Conservation (phyloP, 1,284 basidiomycete species). For the Malassezia caprae region DNA sequence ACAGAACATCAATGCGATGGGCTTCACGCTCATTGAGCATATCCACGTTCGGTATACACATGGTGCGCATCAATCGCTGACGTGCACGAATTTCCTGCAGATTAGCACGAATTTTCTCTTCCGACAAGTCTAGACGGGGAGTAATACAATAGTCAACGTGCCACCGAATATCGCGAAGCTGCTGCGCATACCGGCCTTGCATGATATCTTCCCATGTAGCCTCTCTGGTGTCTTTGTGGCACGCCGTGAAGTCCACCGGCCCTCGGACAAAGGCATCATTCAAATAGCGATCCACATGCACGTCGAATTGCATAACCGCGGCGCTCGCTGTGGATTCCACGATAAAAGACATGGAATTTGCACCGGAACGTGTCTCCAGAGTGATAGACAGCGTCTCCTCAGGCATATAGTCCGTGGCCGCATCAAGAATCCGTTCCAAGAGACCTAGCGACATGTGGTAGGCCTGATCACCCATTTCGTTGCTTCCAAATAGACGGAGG, state of each 20-base stretch:
- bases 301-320: slow-evolving; percentile 30
- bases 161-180: slow-evolving; percentile 20
- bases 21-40: slow-evolving; percentile 36
- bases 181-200: slow-evolving; percentile 17
- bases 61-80: slow-evolving; percentile 22
- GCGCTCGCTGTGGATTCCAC: slow-evolving; percentile 24
- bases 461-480: slow-evolving; percentile 59
- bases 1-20: slow-evolving; percentile 21
- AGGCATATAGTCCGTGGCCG: slow-evolving; percentile 60
- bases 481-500: slow-evolving; percentile 61
- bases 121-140: slow-evolving; percentile 26
- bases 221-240: slow-evolving; percentile 24
- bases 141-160: slow-evolving; percentile 37
- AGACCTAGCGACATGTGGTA: slow-evolving; percentile 68
- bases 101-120: slow-evolving; percentile 21
- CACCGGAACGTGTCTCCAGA: slow-evolving; percentile 22
- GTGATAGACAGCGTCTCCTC: slow-evolving; percentile 34
- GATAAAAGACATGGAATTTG: slow-evolving; percentile 24
- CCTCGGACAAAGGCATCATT: slow-evolving; percentile 31
- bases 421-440: slow-evolving; percentile 62
- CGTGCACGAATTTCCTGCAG: slow-evolving; percentile 22
- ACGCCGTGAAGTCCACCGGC: slow-evolving; percentile 30
- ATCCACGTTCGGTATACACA: slow-evolving; percentile 41
- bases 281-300: slow-evolving; percentile 39
- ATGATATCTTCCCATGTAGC: slow-evolving; percentile 29